Evolutionary conservation across 371 early-diverging fungal genomes (phyloP).

Genomic region (Mortierella sp.): DNA sequence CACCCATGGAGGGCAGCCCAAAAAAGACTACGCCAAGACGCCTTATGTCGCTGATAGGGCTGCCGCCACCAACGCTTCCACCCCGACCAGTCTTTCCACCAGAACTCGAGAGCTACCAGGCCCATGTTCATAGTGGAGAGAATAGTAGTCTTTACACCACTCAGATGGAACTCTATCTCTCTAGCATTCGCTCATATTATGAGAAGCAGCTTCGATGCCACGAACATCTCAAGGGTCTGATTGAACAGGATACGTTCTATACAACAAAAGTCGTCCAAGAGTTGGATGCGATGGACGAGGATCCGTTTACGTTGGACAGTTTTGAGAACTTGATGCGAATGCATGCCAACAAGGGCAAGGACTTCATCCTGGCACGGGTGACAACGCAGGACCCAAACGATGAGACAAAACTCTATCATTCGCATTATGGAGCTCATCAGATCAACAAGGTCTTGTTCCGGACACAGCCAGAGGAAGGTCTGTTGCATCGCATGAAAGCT

Average conservation of each 20-base stretch:
- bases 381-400: constrained; percentile 78
- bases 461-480: constrained; percentile 76
- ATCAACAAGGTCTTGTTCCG: constrained; percentile 85
- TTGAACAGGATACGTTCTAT: constrained; percentile 57
- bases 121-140: constrained; percentile 1
- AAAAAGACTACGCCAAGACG: constrained; percentile 21
- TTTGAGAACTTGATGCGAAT: constrained; percentile 69
- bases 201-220: constrained; percentile 19
- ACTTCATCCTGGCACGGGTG: constrained; percentile 84
- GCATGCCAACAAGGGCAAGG: constrained; percentile 70
- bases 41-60: constrained; percentile 24
- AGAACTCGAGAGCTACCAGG: constrained; percentile 33
- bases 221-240: constrained; percentile 18
- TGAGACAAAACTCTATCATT: constrained; percentile 55
- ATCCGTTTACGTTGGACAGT: constrained; percentile 85
- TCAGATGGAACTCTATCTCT: constrained; percentile 21
- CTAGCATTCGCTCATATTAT: constrained; percentile 18
- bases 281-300: constrained; percentile 59
- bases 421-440: constrained; percentile 82
- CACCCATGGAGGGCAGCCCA: no score
- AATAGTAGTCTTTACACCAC: neutral
- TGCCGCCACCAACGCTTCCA: constrained; percentile 27
- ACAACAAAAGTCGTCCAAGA: constrained; percentile 56
- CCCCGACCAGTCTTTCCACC: constrained; percentile 34
- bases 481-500: constrained; percentile 85